These are phyloP conservation scores for Penicillium coffeae DNA, from an alignment of 495 filamentous ascomycete genomes.

Conservation along the genomic window DNA sequence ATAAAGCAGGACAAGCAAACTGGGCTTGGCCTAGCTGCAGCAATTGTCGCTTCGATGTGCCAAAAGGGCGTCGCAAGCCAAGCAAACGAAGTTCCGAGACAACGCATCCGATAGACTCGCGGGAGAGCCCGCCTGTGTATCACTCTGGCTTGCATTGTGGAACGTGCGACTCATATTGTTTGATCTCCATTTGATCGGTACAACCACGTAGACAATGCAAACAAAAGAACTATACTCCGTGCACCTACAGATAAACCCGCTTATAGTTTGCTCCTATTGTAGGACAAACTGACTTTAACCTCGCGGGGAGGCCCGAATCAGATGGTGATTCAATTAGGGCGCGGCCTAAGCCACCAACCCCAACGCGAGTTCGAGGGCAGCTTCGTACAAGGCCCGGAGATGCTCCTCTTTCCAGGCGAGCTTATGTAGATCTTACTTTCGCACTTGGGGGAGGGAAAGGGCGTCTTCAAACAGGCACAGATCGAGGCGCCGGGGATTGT, in stretches of 20 bases:
- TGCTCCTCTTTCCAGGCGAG: neutral
- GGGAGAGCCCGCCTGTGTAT: neutral
- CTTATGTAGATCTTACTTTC: neutral
- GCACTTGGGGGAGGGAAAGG: no score
- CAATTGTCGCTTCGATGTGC: no score
- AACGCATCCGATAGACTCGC: neutral
- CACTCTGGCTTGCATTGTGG: neutral
- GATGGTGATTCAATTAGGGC: neutral
- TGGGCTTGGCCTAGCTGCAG: no score
- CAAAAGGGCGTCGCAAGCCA: neutral
- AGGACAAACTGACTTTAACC: neutral
- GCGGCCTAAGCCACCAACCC: neutral
- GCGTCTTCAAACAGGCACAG: no score
- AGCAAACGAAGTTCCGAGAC: constrained; percentile 1
- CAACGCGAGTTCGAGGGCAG: neutral
- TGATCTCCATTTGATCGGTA: neutral
- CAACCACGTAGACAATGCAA: neutral
- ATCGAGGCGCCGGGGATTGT: constrained; percentile 24
- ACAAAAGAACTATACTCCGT: neutral
- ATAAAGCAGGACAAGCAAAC: neutral
- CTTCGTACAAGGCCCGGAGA: neutral
- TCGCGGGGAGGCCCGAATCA: neutral
- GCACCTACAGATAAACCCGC: neutral
- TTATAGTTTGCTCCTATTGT: neutral
- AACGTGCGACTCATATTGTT: neutral